Evolutionary conservation across 352 stramenopile genomes (phyloP), one percentile per base, ranked within the genome.

Genomic region (Globisporangium takayamanum): DNA sequence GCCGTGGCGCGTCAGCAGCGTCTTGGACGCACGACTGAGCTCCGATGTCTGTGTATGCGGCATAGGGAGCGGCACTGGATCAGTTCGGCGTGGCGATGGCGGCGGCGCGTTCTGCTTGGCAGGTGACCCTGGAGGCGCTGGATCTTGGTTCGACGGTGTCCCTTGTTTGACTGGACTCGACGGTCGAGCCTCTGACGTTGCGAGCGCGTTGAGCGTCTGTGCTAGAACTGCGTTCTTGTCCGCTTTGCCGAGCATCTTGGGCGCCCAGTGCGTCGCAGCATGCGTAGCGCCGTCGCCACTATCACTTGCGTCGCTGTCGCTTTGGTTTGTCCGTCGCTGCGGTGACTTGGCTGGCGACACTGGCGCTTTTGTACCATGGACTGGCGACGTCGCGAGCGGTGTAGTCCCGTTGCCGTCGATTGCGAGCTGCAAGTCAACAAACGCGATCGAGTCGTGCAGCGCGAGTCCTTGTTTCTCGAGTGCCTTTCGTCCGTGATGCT

Each of bases 21-120:
- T 88, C 63, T 90, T 92, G 2, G 87, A 94, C 2, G 87, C 90
- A 0, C 90, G 71, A 51, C 78, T 90, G 11, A 97, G 69, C 45
- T 92, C 74, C 1, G 75, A 74, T 20, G 72, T 74, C 45, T 67
- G 57, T 1, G 62, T 50, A 18, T 69, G 64, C 26, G 55, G 36
- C 11, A 11, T 16, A 2, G 15, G n/a, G 14, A 48, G 10, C 26
- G 57, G 53, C 30, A 55, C 22, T 46, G 59, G 37, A 16, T 62
- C 56, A 5, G 44, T 26, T 22, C 44, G 44, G 10, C 16, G 11
- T 7, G 44, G 44, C 44, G 44, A 49, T 18, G 16, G 16, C 25
- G 46, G 55, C n/a, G 28, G 20, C 18, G 25, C 54, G 22, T 0
- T 33, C 5, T 60, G 63, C 25, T 67, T 50, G 0, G 18, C 55